Evolutionary conservation across 1,139 yeast species (phyloP).

Genomic region (Tardiomyces blankii): DNA sequence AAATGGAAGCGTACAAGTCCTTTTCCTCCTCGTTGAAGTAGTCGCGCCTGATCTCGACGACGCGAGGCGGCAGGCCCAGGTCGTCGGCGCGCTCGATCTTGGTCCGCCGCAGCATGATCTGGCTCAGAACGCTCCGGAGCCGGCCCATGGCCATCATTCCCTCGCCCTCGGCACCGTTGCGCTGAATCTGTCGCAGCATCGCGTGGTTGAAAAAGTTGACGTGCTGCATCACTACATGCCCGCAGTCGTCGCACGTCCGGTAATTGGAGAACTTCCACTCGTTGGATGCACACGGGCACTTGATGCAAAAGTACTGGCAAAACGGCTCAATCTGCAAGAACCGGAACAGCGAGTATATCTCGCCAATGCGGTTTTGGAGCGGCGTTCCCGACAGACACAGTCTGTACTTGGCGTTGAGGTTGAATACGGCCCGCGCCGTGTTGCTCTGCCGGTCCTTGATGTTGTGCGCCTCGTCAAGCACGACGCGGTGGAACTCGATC

Average conservation of each 20-base stretch:
- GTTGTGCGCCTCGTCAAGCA: slow-evolving; percentile 94
- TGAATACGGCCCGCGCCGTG: slow-evolving; percentile 85
- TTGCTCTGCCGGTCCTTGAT: slow-evolving; percentile 91
- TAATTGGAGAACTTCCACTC: slow-evolving; percentile 76
- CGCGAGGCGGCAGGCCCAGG: slow-evolving; percentile 86
- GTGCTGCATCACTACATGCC: slow-evolving; percentile 89
- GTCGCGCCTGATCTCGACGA: slow-evolving; percentile 62
- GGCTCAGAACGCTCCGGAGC: slow-evolving; percentile 58
- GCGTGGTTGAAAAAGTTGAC: slow-evolving; percentile 93
- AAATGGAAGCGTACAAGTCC: slow-evolving; percentile 78
- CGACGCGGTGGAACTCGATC: slow-evolving; percentile 74
- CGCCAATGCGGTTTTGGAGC: slow-evolving; percentile 90
- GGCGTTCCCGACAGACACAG: slow-evolving; percentile 97
- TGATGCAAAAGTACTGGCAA: slow-evolving; percentile 80
- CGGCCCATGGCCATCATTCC: slow-evolving; percentile 70
- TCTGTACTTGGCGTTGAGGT: slow-evolving; percentile 55
- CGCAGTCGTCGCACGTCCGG: slow-evolving; percentile 59
- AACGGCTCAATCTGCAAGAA: slow-evolving; percentile 79
- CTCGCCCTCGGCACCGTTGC: slow-evolving; percentile 67
- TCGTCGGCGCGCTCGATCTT: slow-evolving; percentile 95
- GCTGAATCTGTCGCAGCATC: slow-evolving; percentile 84
- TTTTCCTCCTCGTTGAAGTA: slow-evolving; percentile 88
- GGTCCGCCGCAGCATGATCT: slow-evolving; percentile 86
- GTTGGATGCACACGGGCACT: slow-evolving; percentile 69
- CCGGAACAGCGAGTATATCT: slow-evolving; percentile 80